A percentile compares a stretch with the other conserved stretches of the same genome.
These are phyloP conservation scores for Fusarium gaditjirri DNA, from an alignment of 2,329 filamentous ascomycete genomes.

Conservation along the genomic window DNA sequence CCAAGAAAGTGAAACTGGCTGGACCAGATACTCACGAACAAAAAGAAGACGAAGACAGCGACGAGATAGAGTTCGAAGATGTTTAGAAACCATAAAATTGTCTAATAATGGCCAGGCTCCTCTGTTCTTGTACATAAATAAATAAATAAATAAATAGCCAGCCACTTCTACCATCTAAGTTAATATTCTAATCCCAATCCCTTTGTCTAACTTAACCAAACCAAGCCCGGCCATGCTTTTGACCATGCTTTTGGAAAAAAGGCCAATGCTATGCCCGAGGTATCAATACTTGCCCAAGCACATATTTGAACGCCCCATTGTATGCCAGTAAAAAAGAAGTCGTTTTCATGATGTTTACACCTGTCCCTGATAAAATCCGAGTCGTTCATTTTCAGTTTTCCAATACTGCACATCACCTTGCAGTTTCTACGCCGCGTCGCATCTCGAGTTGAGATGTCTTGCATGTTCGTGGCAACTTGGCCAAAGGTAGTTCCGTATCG, in stretches of 20 bases:
- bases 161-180: conserved; percentile 8
- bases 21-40: conserved; percentile 44
- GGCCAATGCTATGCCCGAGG: conserved; percentile 32
- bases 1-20: conserved; percentile 71
- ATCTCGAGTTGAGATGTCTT: conserved; percentile 54
- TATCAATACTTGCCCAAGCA: conserved; percentile 28
- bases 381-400: background rate
- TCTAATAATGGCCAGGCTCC: background rate
- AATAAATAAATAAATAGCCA: conserved; percentile 4
- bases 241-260: conserved; percentile 18
- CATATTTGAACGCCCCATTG: conserved; percentile 29
- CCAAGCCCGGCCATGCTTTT: conserved; percentile 9
- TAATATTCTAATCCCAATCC: conserved; percentile 33
- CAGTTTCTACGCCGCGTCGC: conserved; percentile 45
- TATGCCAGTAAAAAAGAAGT: conserved; percentile 19
- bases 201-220: conserved; percentile 12
- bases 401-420: conserved; percentile 19
- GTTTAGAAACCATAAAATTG: conserved; percentile 49
- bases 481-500: conserved; percentile 48
- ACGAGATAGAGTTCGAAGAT: conserved; percentile 69
- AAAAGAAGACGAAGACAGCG: conserved; percentile 57
- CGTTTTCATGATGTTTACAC: conserved; percentile 22
- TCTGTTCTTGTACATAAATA: conserved; percentile 2
- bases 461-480: conserved; percentile 55
- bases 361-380: background rate